These are phyloP conservation scores for Moniliella sp. DNA, from an alignment of 1,284 basidiomycete species.

Conservation along the genomic window DNA sequence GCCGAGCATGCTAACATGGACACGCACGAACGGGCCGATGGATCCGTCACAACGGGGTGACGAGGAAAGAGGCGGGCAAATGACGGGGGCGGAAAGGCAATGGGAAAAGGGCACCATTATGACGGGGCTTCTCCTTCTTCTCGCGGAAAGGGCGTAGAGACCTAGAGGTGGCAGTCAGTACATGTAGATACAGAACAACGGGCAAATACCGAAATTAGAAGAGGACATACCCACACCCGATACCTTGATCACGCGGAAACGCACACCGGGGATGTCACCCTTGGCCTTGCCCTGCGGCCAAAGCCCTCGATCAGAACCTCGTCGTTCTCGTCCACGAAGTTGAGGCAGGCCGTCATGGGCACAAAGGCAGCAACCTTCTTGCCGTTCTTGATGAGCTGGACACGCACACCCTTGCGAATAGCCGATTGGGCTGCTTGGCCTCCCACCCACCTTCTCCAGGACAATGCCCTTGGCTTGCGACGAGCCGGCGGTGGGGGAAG, in stretches of 20 bases:
- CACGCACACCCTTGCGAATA: constrained; percentile 99
- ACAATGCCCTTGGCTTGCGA: constrained; percentile 99
- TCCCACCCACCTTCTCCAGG: constrained; percentile 76
- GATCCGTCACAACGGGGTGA: no score
- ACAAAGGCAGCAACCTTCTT: constrained; percentile 55
- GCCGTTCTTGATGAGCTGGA: constrained; percentile 99
- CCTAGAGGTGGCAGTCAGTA: constrained; percentile 37
- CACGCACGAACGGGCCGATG: no score
- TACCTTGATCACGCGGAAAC: constrained; percentile 99
- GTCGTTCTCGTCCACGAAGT: constrained; percentile 3
- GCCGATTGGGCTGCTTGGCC: constrained; percentile 98
- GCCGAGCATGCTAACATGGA: no score
- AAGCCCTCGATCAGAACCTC: constrained; percentile 90
- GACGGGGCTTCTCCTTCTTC: constrained; percentile 30
- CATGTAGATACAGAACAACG: no score
- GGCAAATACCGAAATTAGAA: no score
- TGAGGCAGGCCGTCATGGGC: constrained; percentile 67
- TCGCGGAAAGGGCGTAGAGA: constrained; percentile 39
- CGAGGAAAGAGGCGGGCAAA: no score
- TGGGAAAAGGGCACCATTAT: no score
- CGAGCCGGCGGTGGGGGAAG: constrained; percentile 93
- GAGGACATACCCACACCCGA: no score
- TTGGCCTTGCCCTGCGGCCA: constrained; percentile 96
- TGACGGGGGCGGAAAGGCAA: no score
- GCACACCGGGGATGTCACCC: constrained; percentile 69